These are phyloP conservation scores for Mrakia gelida DNA, from an alignment of 768 basidiomycete species.

Conservation along the genomic window DNA sequence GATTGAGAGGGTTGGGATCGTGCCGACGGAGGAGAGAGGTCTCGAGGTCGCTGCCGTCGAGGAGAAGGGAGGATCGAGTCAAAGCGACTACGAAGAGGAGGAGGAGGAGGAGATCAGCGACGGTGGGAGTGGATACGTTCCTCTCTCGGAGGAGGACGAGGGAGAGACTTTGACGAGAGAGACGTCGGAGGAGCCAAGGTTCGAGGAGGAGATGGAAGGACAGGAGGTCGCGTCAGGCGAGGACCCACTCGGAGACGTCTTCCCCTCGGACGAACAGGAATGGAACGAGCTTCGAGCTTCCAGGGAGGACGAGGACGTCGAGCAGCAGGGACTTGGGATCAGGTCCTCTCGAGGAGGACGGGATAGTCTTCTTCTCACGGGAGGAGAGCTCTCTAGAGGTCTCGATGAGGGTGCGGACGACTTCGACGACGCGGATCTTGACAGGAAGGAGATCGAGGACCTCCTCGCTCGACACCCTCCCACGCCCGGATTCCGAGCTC, in stretches of 20 bases:
- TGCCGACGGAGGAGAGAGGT: not conserved
- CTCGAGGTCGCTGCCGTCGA: not conserved
- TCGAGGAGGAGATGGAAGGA: not conserved
- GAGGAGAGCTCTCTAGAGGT: conserved; percentile 15
- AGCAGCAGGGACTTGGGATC: not conserved
- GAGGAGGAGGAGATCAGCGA: conserved; percentile 11
- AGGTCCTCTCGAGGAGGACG: not conserved
- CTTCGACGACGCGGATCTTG: not conserved
- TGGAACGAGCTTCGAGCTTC: conserved; percentile 8
- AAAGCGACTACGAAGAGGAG: not conserved
- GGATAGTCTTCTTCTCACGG: not conserved
- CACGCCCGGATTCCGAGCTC: not conserved
- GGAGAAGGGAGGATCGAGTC: not conserved
- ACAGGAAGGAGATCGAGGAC: conserved; percentile 6
- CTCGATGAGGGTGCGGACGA: not conserved
- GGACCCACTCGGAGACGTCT: conserved; percentile 11
- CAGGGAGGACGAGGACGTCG: not conserved
- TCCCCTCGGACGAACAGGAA: conserved; percentile 18
- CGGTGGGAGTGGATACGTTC: conserved; percentile 13
- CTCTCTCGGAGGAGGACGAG: not conserved
- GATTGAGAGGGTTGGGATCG: not conserved
- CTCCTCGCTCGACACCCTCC: conserved; percentile 10
- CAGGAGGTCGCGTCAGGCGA: not conserved
- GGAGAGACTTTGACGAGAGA: not conserved
- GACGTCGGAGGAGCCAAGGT: not conserved